Conservation (phyloP, 1,284 basidiomycete species). For the Cutaneotrichosporon daszewskae region DNA sequence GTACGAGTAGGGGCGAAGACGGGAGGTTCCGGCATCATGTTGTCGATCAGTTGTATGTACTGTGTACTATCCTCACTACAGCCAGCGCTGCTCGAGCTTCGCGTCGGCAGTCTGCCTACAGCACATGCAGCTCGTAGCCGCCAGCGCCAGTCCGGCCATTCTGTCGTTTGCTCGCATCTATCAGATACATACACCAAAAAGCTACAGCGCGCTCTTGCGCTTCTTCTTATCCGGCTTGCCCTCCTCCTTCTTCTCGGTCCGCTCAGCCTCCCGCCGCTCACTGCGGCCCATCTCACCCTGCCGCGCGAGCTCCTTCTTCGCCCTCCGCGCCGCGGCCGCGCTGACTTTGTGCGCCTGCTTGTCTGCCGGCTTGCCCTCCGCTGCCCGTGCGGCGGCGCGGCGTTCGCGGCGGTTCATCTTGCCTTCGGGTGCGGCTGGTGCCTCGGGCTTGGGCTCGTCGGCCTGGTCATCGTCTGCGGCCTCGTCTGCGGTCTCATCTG, state of each 20-base stretch:
- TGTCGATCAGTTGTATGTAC: too few species aligned
- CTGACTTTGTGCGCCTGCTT: not conserved
- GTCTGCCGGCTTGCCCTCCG: conserved; percentile 4
- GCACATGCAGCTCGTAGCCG: too few species aligned
- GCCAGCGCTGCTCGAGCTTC: too few species aligned
- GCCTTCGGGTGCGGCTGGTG: not conserved
- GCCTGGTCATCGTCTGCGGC: not conserved
- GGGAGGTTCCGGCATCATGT: too few species aligned
- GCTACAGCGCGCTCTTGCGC: conserved; percentile 1
- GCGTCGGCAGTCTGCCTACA: too few species aligned
- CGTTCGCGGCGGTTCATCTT: conserved; percentile 14
- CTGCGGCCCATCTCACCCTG: conserved; percentile 1
- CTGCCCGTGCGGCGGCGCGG: conserved; percentile 10
- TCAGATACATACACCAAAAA: too few species aligned
- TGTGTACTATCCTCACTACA: too few species aligned
- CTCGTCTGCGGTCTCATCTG: conserved; percentile 3
- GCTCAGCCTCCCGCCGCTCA: conserved; percentile 4
- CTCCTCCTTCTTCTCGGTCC: conserved; percentile 1
- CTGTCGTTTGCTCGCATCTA: too few species aligned
- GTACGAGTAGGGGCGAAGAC: not conserved
- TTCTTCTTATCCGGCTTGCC: conserved; percentile 6
- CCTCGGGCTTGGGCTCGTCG: not conserved
- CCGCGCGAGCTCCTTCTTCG: conserved; percentile 6
- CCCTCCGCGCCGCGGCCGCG: conserved; percentile 6
- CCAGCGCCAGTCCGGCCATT: too few species aligned